These are phyloP conservation scores for Nicotiana sylvestris DNA, from an alignment of 257 asterid species.

Conservation along the genomic window DNA sequence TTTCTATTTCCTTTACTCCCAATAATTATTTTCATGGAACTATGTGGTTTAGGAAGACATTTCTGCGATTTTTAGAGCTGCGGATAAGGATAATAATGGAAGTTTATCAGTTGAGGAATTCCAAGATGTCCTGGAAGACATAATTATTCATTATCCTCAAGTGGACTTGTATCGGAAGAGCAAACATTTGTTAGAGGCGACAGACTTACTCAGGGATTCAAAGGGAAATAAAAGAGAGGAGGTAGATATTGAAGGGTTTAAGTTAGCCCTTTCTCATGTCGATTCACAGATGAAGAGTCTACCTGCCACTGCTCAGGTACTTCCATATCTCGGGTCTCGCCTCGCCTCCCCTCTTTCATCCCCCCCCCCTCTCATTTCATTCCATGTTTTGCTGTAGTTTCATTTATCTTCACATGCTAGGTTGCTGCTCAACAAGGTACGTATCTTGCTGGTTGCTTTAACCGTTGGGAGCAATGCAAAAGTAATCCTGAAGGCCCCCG, in stretches of 20 bases:
- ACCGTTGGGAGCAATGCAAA: constrained; percentile 83
- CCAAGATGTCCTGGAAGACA: constrained; percentile 69
- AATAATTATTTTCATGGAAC: not conserved
- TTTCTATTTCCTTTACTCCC: not conserved
- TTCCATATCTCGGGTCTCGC: not conserved
- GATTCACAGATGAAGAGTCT: constrained; percentile 89
- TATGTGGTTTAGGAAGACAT: constrained; percentile 56
- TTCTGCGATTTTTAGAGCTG: constrained; percentile 66
- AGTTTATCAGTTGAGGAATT: constrained; percentile 73
- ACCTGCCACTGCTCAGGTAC: constrained; percentile 98
- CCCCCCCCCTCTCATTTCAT: not conserved
- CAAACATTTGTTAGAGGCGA: constrained; percentile 42
- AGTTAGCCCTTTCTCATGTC: constrained; percentile 72
- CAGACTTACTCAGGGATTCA: constrained; percentile 60
- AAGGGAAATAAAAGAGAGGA: constrained; percentile 66
- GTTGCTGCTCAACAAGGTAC: constrained; percentile 97
- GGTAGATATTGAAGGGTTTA: constrained; percentile 77
- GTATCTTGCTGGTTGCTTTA: constrained; percentile 88
- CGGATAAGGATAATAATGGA: constrained; percentile 81
- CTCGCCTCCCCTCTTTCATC: not conserved
- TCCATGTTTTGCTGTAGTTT: not conserved
- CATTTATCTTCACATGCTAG: constrained; percentile 26
- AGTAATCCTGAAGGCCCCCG: constrained; percentile 86
- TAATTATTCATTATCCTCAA: constrained; percentile 88
- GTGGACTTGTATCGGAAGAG: constrained; percentile 64